Conservation (phyloP, 306 rosid genomes). For the Vicia villosa region DNA sequence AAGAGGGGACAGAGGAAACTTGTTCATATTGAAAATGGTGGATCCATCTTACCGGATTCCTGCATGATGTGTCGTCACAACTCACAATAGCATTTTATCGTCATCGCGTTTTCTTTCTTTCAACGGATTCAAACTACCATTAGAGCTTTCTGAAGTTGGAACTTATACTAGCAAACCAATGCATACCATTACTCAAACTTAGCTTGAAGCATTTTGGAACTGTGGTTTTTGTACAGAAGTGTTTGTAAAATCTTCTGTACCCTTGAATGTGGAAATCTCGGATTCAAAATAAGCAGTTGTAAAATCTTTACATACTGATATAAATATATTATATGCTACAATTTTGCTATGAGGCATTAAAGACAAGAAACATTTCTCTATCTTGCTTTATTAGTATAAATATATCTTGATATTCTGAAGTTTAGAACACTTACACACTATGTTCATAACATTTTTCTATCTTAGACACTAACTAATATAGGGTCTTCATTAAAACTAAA, state of each 20-base stretch:
- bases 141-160: constrained; percentile 16
- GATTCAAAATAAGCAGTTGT: constrained; percentile 11
- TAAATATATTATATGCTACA: not conserved
- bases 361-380: not conserved
- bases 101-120: not conserved
- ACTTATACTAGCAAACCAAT: constrained; percentile 2
- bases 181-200: constrained; percentile 18
- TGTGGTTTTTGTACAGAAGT: constrained; percentile 18
- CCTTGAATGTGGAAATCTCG: constrained; percentile 15
- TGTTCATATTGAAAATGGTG: constrained; percentile 83
- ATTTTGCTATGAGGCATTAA: constrained; percentile 1
- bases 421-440: too few species aligned
- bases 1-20: constrained; percentile 91
- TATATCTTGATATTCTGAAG: too few species aligned
- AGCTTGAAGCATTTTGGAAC: constrained; percentile 21
- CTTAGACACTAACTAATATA: not conserved
- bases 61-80: constrained; percentile 36
- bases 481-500: not conserved
- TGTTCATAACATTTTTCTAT: not conserved
- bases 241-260: not conserved
- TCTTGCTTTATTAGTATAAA: too few species aligned
- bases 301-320: not conserved
- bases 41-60: constrained; percentile 87
- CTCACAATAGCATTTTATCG: constrained; percentile 12
- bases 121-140: constrained; percentile 7